Evolutionary conservation across 2,329 filamentous ascomycete genomes (phyloP), one percentile per base, ranked within the genome.

Genomic region (Xylariaceae sp.): DNA sequence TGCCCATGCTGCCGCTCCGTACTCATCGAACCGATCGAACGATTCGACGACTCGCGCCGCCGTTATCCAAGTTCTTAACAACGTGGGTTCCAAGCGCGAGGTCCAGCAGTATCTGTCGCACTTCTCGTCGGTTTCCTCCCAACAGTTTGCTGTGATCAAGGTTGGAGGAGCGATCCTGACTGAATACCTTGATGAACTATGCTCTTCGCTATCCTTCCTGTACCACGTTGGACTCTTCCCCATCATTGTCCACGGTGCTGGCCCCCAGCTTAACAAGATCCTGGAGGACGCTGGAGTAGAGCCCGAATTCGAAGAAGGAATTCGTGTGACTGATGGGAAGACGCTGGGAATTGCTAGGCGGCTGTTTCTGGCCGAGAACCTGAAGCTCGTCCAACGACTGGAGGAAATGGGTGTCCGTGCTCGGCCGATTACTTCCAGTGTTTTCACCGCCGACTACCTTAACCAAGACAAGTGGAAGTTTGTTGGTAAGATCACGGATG

Each of bases 91-190:
- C 49, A 95, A 94, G 78, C 78, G 91, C 47, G 91, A 98, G 72
- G 89, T 94, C 50, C 88, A 96, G 73, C 91, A 97, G 68, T 97
- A 97, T 67, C 83, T 97, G 45, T 93, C 90, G 53, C 89, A 97
- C 64, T 98, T 98, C 75, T 93, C 86, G 54, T 95, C 90, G 26
- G 90, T 96, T 48, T 93, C 89, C 34, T 95, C 89, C 28, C 90
- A 97, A 71, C 89, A 95, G 62, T 98, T 97, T 65, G 91, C 90
- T 53, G 91, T 98, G 37, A 95, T 98, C 68, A 98, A 98, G 74
- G 91, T 97, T 42, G 93, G 91, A 48, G 93, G 91, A 48, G 93
- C 91, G 49, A 96, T 97, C 59, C 78, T 98, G 58, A 95, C 89
- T 46, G 90, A 97, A 63, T 86, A 96, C 66, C 77, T 97, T 42